Conservation (phyloP, 352 stramenopile species). For the Globisporangium cylindrosporum region DNA sequence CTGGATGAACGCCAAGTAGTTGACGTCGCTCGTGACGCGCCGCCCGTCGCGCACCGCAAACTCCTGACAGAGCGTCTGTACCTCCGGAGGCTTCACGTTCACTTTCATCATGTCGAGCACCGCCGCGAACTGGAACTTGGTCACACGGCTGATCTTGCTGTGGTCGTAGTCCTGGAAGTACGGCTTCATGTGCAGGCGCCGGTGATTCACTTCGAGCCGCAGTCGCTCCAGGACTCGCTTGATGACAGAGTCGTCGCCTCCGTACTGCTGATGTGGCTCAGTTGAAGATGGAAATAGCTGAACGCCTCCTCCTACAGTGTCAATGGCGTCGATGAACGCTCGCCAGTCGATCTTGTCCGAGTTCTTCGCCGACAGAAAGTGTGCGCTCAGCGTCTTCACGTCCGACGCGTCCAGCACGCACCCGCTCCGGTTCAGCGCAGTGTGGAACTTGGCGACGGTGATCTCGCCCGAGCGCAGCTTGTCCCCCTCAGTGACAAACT, state of each 20-base stretch:
- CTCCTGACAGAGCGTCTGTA: slow-evolving; percentile 43
- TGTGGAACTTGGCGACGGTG: slow-evolving; percentile 84
- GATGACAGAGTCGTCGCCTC: slow-evolving; percentile 11
- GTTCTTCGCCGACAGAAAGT: slow-evolving; percentile 59
- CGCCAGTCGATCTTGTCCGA: slow-evolving; percentile 81
- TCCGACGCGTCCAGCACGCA: slow-evolving; percentile 64
- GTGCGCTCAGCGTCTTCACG: slow-evolving; percentile 55
- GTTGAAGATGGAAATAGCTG: not conserved
- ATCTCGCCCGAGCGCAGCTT: slow-evolving; percentile 80
- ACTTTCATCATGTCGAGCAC: slow-evolving; percentile 86
- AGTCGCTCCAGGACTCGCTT: slow-evolving; percentile 41
- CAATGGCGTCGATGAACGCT: slow-evolving; percentile 57
- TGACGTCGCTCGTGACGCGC: slow-evolving; percentile 62
- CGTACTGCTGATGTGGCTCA: not conserved
- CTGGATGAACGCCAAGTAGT: slow-evolving; percentile 76
- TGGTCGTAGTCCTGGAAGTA: slow-evolving; percentile 88
- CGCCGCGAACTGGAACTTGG: slow-evolving; percentile 78
- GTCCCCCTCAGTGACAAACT: slow-evolving; percentile 79
- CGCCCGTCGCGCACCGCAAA: slow-evolving; percentile 58
- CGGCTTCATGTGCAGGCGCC: slow-evolving; percentile 80
- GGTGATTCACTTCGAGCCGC: slow-evolving; percentile 55
- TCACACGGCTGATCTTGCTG: slow-evolving; percentile 69
- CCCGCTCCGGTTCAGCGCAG: slow-evolving; percentile 76
- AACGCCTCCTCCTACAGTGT: slow-evolving; percentile 15
- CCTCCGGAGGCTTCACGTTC: slow-evolving; percentile 40